Evolutionary conservation across 176 grass and related monocot genomes (phyloP).

Genomic region (Oryza meridionalis): DNA sequence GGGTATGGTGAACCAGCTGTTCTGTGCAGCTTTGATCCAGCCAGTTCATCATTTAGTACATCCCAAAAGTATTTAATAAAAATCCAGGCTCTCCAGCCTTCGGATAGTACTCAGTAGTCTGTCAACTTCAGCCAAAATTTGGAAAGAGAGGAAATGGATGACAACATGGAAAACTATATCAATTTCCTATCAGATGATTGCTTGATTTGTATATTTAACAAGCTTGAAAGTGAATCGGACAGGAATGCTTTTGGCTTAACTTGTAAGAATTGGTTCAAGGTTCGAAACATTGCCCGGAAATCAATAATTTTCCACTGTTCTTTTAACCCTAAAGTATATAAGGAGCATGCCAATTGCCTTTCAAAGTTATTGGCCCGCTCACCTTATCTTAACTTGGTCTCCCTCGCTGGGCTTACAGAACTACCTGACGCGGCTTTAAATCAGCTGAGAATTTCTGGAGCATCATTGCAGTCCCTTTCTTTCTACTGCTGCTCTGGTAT

Average conservation of each 20-base stretch:
- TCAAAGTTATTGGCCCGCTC: slow-evolving; percentile 62
- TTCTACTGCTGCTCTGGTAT: slow-evolving; percentile 82
- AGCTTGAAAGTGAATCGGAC: slow-evolving; percentile 57
- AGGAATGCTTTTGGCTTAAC: slow-evolving; percentile 86
- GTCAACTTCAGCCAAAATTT: slow-evolving; percentile 33
- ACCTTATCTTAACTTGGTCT: slow-evolving; percentile 62
- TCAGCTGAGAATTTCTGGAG: slow-evolving; percentile 49
- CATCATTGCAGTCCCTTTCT: slow-evolving; percentile 69
- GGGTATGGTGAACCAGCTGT: slow-evolving; percentile 61
- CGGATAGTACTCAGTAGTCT: slow-evolving; percentile 41
- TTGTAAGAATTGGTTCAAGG: slow-evolving; percentile 76
- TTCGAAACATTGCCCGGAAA: slow-evolving; percentile 71
- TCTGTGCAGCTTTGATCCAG: slow-evolving; percentile 62
- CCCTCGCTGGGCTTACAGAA: slow-evolving; percentile 60
- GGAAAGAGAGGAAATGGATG: slow-evolving; percentile 48
- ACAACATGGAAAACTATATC: slow-evolving; percentile 30
- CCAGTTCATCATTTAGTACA: slow-evolving; percentile 51
- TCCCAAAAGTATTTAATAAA: slow-evolving; percentile 70
- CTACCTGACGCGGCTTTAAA: slow-evolving; percentile 64
- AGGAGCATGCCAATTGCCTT: slow-evolving; percentile 61
- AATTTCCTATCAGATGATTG: slow-evolving; percentile 70
- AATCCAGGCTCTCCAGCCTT: slow-evolving; percentile 60
- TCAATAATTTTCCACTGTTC: slow-evolving; percentile 67
- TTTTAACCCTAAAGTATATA: slow-evolving; percentile 64
- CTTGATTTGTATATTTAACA: slow-evolving; percentile 68